Conservation (phyloP, 2,329 filamentous ascomycete species). For the Alternaria sp. region DNA sequence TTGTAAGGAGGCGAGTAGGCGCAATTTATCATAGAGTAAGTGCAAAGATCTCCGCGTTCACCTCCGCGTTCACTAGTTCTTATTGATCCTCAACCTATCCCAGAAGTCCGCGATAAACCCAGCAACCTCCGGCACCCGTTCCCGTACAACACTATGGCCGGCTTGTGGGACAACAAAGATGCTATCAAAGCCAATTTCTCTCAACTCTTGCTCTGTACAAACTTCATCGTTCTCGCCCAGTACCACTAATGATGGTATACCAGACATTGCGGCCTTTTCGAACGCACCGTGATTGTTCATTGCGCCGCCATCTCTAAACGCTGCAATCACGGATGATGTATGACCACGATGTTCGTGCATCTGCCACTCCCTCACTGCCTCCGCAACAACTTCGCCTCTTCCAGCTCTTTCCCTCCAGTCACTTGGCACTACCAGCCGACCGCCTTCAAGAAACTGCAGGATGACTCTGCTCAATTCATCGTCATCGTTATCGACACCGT, state of each 20-base stretch:
- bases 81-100: conserved; percentile 5
- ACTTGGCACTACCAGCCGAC: conserved; percentile 48
- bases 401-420: conserved; percentile 55
- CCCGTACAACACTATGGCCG: conserved; percentile 52
- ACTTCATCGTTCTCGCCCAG: conserved; percentile 49
- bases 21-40: not conserved
- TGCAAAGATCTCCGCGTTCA: not conserved
- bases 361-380: conserved; percentile 59
- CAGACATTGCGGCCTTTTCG: conserved; percentile 27
- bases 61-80: not conserved
- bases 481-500: conserved; percentile 45
- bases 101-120: conserved; percentile 40
- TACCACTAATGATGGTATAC: conserved; percentile 38
- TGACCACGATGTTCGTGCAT: conserved; percentile 56
- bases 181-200: conserved; percentile 42
- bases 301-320: conserved; percentile 56
- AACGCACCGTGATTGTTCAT: conserved; percentile 49
- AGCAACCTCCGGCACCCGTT: conserved; percentile 48
- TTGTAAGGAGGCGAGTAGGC: not conserved
- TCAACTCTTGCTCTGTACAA: conserved; percentile 41
- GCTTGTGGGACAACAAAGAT: conserved; percentile 47
- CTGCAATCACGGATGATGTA: conserved; percentile 53
- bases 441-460: conserved; percentile 53
- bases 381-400: conserved; percentile 54
- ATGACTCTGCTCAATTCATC: conserved; percentile 46